These are phyloP conservation scores for Aspergillus taichungensis DNA, from an alignment of 495 filamentous ascomycete species.

Conservation along the genomic window DNA sequence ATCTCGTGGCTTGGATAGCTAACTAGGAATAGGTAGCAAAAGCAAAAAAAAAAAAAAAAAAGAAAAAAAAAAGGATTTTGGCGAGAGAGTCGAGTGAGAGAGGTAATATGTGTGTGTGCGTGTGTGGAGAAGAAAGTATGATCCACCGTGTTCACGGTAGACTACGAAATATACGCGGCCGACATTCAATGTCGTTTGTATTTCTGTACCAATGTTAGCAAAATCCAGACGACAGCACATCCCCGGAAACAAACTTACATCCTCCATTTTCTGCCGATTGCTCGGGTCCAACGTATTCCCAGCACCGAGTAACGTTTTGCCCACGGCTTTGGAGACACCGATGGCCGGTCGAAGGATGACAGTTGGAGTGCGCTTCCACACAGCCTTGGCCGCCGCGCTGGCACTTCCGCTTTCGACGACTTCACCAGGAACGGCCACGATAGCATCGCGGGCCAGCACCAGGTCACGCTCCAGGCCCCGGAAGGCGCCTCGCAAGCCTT, in stretches of 20 bases:
- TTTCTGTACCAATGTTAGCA: constrained; percentile 20
- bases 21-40: background rate
- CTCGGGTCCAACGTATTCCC: constrained; percentile 84
- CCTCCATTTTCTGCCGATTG: constrained; percentile 75
- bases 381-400: constrained; percentile 69
- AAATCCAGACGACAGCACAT: background rate
- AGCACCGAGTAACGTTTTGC: constrained; percentile 84
- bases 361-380: constrained; percentile 76
- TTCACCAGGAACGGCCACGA: constrained; percentile 90
- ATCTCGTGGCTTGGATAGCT: background rate
- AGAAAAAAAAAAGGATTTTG: constrained; percentile 1
- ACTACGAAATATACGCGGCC: background rate
- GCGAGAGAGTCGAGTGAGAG: background rate
- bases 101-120: background rate
- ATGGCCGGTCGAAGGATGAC: constrained; percentile 86
- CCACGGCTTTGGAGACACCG: constrained; percentile 81
- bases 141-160: background rate
- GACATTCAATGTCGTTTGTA: constrained; percentile 33
- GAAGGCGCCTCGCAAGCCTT: constrained; percentile 77
- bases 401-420: constrained; percentile 79
- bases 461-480: constrained; percentile 78
- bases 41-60: constrained; percentile 1
- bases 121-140: background rate
- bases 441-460: constrained; percentile 72
- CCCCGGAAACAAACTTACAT: constrained; percentile 49